Base-by-base conservation (phyloP, 352 stramenopile genomes). In the Blastocystis sp. region DNA sequence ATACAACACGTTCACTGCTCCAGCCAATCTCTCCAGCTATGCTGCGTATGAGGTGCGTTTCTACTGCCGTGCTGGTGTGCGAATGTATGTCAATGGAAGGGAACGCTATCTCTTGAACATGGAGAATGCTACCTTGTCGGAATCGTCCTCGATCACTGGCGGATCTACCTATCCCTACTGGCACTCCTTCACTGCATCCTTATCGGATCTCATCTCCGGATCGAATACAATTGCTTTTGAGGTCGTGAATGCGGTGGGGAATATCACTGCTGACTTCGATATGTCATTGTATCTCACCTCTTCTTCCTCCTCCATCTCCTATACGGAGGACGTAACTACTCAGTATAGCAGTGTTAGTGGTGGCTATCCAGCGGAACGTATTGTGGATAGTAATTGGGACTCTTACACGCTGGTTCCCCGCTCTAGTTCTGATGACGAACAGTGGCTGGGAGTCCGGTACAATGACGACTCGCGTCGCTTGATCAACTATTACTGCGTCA, bases 151-250 rank as follows among this genome's bases (percentile, higher is more conserved):
- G 8, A 85, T 85, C 56, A 85, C 73, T n/a, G 73, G 73, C 45
- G 73, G 73, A n/a, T 85, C 73, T 0, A 34, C n/a, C 3, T n/a
- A 37, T 34, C 73, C 73, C 50, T 85, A 85, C 73, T 89, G 78
- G 78, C 63, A 79, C 53, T 53, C 55, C 18, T 89, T 55, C 63
- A 89, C 78, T 0, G 78, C 56, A 39, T 4, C 53, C 43, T 16
- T 89, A 6, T 18, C 56, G 8, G 63, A 89, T 20, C 37, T 89
- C 47, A 54, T 34, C 4, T 24, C 24, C 55, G 56, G 30, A 30
- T 16, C 78, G 30, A 76, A 89, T 54, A 41, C 50, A 0, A 76
- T 89, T 47, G 73, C 73, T 24, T 85, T 85, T 55, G 73, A 85
- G n/a, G 55, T 85, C 20, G 55, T 62, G 47, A 85, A 85, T 43